Evolutionary conservation across 225 moss, liverwort and hornwort genomes (phyloP), one percentile per base, ranked within the genome.

Genomic region (Pseudoscleropodium purum): DNA sequence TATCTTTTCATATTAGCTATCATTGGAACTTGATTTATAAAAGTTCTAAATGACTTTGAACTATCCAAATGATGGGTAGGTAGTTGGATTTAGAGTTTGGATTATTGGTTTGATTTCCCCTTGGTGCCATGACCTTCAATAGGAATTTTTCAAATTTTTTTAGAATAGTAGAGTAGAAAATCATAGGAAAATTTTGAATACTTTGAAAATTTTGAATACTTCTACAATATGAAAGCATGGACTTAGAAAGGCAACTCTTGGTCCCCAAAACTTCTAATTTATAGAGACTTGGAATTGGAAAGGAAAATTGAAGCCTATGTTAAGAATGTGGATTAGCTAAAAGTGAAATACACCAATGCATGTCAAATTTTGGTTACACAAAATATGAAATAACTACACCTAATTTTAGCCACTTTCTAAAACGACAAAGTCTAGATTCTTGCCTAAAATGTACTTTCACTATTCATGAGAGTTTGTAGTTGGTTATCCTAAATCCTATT

Each of bases 51-150:
- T 47, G 11, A 75, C 30, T 31, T 75, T 30, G 11, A 75, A 3
- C 75, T 47, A 75, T 17, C 4, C 7, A 75, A 45, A 75, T 47
- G 18, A 75, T 47, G 11, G 1, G 18, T 10, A 75, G 18, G 4
- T 30, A 47, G 47, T 75, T 74, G 30, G 30, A 0, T 10, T 45
- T 45, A 30, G 3, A 5, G 47, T 18, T 45, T 6, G 39, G 8
- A 74, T 11, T 74, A 30, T 24, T 47, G 10, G 18, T 45, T 74
- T 45, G 29, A 45, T 10, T 45, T 2, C 43, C 27, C 0, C 0
- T 45, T 0, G 0, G 18, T 3, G 18, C 11, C 2, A 47, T 31
- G 1, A 0, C 5, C 36, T 77, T 52, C 14, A 51, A 51, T 20
- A 21, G 0, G 23, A 77, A 0, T 34, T 34, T 34, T 52, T 52